Conservation (phyloP, 768 basidiomycete species). For the Psilocybe sp. region DNA sequence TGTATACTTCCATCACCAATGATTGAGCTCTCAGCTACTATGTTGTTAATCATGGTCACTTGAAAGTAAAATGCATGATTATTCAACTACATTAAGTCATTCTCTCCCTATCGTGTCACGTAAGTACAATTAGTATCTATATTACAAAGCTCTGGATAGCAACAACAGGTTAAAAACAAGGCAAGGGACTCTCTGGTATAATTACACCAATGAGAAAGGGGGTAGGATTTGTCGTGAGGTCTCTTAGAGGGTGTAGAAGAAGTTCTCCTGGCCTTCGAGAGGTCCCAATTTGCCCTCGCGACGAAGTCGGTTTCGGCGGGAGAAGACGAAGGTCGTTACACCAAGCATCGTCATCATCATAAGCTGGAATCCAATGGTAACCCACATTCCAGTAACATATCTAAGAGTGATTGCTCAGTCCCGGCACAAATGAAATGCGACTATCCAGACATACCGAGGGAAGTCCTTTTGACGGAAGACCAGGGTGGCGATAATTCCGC, state of each 20-base stretch:
- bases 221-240: background rate
- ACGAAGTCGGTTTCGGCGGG: constrained; percentile 15
- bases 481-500: constrained; percentile 37
- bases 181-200: background rate
- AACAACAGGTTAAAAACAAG: constrained; percentile 8
- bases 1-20: too few relatives aligned
- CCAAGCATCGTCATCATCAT: constrained; percentile 14
- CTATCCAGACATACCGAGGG: constrained; percentile 11
- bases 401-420: constrained; percentile 2
- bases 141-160: too few relatives aligned
- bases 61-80: too few relatives aligned
- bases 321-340: constrained; percentile 13
- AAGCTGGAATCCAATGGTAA: constrained; percentile 19
- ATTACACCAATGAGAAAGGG: background rate
- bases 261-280: constrained; percentile 17
- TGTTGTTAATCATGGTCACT: too few relatives aligned
- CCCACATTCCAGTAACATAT: constrained; percentile 22
- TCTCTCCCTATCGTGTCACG: too few relatives aligned
- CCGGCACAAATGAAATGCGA: background rate
- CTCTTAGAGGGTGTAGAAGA: constrained; percentile 18
- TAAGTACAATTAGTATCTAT: too few relatives aligned
- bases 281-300: constrained; percentile 16
- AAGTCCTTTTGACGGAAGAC: constrained; percentile 36
- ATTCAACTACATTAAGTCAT: too few relatives aligned
- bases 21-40: too few relatives aligned